Evolutionary conservation across 805 yeast genomes (phyloP), one percentile per base, ranked within the genome.

Genomic region (Candida pini): DNA sequence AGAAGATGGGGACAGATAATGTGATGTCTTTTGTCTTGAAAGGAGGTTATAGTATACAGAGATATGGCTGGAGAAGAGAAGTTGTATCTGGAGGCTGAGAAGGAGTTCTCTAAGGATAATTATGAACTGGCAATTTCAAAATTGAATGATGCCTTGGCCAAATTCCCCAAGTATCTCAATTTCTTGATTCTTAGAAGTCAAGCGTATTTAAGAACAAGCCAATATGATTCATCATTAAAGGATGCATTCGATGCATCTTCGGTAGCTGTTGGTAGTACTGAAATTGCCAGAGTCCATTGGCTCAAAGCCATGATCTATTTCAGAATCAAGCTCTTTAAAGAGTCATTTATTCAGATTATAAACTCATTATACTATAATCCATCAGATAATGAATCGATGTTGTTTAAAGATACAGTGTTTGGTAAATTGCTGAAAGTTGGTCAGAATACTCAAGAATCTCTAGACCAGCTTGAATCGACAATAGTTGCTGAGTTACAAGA

Each of bases 221-320:
- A 70, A 36, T 68, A 64, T 55, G 75, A 71, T 28, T 54, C 53
- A 16, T 76, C 84, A 3, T 56, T 69, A 31, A 56, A 58, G 3
- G 72, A 69, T 46, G 64, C 76, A 21, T 44, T 60, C 5, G 54
- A 58, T 21, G 78, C 82, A 1, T 80, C 81, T 1, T 59, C 62
- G 26, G 56, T 54, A 5, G 52, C 69, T 24, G 76, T 76, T 1
- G 71, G 64, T 36, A 52, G 75, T 32, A 54, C 54, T 3, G 69
- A 68, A 17, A 65, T 74, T 23, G 76, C 71, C 2, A 47, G 62
- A 14, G 68, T 74, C 22, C 63, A 70, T 45, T 75, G 69, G 45
- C 60, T 76, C 16, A 56, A 68, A 33, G 76, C 76, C 5, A 56
- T 77, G 36, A 56, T 62, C n/a, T 62, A 60, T 38, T 76, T 64